These are phyloP conservation scores for Tolypocladium guangdongense DNA, from an alignment of 2,329 filamentous ascomycete genomes.

Conservation along the genomic window DNA sequence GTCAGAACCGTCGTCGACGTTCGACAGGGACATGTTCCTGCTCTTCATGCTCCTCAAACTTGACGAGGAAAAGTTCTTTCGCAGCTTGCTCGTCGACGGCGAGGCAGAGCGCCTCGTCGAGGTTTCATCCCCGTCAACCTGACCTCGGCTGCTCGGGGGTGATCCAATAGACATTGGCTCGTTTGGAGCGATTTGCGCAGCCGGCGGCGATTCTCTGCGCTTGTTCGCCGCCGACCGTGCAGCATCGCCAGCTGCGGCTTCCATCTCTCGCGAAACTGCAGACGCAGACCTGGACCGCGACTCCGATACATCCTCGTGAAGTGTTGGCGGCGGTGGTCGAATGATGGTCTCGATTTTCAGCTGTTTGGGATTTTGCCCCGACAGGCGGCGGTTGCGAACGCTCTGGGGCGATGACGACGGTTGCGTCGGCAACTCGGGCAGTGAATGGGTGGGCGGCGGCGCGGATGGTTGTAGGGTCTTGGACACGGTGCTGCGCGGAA, in stretches of 20 bases:
- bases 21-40: constrained; percentile 59
- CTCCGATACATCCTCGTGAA: constrained; percentile 1
- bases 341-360: constrained; percentile 73
- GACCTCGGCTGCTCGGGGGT: constrained; percentile 20
- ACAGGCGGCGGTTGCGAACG: constrained; percentile 68
- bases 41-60: constrained; percentile 62
- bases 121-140: constrained; percentile 25
- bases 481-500: constrained; percentile 9
- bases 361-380: constrained; percentile 68
- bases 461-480: constrained; percentile 17
- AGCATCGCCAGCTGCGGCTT: constrained; percentile 4
- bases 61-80: constrained; percentile 61
- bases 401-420: constrained; percentile 28
- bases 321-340: constrained; percentile 10
- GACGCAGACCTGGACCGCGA: background rate
- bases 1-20: constrained; percentile 51
- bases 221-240: background rate
- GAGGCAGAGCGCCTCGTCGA: constrained; percentile 36
- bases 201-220: constrained; percentile 11
- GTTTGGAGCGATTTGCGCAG: constrained; percentile 15
- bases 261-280: background rate
- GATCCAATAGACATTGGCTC: constrained; percentile 17
- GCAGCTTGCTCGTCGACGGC: constrained; percentile 36
- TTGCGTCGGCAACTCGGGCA: constrained; percentile 31
- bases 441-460: constrained; percentile 38